A percentile compares a stretch with the other conserved stretches of the same genome.
These are phyloP conservation scores for Ballota nigra DNA, from an alignment of 257 asterid genomes.

Conservation along the genomic window DNA sequence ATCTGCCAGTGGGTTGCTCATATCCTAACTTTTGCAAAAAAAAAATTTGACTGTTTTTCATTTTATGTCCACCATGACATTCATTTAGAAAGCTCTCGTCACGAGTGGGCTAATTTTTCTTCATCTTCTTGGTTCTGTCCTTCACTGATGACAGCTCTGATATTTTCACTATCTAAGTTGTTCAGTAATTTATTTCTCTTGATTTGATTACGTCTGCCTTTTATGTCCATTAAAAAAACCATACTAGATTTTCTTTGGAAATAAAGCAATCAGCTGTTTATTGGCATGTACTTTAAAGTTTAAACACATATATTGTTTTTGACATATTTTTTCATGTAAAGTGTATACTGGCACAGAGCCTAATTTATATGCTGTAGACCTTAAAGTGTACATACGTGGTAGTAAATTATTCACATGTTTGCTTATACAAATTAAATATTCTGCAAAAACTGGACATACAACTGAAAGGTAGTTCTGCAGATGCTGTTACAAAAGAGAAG, in stretches of 20 bases:
- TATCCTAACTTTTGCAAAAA: slow-evolving; percentile 4
- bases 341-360: not conserved
- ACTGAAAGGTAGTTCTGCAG: slow-evolving; percentile 52
- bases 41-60: not conserved
- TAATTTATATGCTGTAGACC: not conserved
- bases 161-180: not conserved
- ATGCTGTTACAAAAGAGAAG: slow-evolving; percentile 90
- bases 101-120: not conserved
- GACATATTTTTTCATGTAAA: slow-evolving; percentile 16
- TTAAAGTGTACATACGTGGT: slow-evolving; percentile 11
- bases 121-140: slow-evolving; percentile 15
- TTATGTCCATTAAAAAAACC: not conserved
- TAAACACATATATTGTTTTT: not conserved
- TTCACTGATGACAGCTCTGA: slow-evolving; percentile 8
- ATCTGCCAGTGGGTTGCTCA: not conserved
- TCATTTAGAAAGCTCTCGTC: not conserved
- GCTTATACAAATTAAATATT: slow-evolving; percentile 21
- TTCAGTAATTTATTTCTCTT: slow-evolving; percentile 4
- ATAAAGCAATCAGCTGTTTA: slow-evolving; percentile 7
- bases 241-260: too few species aligned
- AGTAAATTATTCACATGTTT: slow-evolving; percentile 10
- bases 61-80: not conserved
- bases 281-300: slow-evolving; percentile 16
- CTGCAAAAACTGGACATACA: slow-evolving; percentile 18
- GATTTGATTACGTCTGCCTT: not conserved